These are phyloP conservation scores for Brassica juncea DNA, from an alignment of 345 rosid species.

Conservation along the genomic window DNA sequence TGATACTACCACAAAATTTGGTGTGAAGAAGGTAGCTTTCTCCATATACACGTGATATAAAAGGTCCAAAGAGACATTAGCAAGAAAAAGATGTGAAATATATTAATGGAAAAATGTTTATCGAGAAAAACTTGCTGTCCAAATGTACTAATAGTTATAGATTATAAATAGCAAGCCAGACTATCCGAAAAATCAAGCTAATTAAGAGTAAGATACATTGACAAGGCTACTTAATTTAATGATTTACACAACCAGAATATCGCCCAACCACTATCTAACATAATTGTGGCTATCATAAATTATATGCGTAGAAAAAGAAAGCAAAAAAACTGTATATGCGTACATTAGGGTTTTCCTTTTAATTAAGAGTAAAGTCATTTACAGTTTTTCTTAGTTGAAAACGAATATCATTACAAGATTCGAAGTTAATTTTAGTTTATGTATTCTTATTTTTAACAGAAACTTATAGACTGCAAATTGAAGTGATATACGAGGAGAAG, in stretches of 20 bases:
- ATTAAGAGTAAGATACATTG: conserved; percentile 15
- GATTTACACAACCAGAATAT: conserved; percentile 30
- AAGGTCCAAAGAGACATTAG: conserved; percentile 3
- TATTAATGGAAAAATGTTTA: background rate
- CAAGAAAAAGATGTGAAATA: background rate
- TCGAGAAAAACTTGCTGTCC: conserved; percentile 1
- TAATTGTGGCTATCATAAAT: background rate
- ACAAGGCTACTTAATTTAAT: conserved; percentile 32
- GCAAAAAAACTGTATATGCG: background rate
- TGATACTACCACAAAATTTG: conserved; percentile 8
- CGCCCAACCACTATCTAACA: conserved; percentile 37
- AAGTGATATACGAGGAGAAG: background rate
- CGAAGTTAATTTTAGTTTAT: background rate
- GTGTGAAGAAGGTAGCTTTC: conserved; percentile 24
- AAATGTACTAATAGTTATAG: conserved; percentile 4
- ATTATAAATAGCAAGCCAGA: conserved; percentile 5
- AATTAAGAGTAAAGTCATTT: background rate
- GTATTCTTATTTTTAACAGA: background rate
- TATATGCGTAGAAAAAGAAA: background rate
- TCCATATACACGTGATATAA: conserved; percentile 16
- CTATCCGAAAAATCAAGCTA: conserved; percentile 5
- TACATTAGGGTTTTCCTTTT: background rate
- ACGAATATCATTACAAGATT: background rate
- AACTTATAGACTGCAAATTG: background rate
- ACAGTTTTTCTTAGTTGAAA: background rate